Percentiles rank a stretch among this genome's conserved stretches.
Evolutionary conservation across 345 rosid species (phyloP).

Genomic region (Populus deltoides): DNA sequence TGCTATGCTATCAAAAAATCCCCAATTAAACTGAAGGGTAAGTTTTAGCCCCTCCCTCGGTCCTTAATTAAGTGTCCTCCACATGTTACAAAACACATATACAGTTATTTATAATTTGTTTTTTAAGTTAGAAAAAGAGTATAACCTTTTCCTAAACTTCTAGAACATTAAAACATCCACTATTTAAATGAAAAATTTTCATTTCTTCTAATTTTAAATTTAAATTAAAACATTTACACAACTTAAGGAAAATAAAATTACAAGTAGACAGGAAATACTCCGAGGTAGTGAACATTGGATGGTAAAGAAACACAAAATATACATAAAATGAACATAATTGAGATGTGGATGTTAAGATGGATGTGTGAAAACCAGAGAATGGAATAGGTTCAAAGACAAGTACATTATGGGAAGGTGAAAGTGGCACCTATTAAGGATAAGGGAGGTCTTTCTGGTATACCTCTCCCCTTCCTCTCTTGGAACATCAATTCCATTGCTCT

Average conservation of each 20-base stretch:
- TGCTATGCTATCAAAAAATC: neutral
- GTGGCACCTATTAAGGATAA: neutral
- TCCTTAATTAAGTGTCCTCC: neutral
- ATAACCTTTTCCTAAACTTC: neutral
- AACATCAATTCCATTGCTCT: neutral
- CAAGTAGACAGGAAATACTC: neutral
- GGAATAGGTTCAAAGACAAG: neutral
- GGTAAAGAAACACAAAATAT: neutral
- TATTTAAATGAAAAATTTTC: neutral
- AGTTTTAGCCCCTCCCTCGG: neutral
- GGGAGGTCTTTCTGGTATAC: neutral
- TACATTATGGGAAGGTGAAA: neutral
- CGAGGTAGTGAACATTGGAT: neutral
- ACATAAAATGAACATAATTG: neutral
- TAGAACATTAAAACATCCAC: neutral
- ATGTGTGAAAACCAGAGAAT: neutral
- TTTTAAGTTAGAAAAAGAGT: neutral
- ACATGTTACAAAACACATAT: neutral
- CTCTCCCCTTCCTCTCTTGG: neutral
- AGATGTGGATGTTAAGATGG: neutral
- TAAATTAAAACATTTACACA: neutral
- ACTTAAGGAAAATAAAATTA: neutral
- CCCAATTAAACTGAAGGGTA: neutral
- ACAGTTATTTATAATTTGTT: neutral
- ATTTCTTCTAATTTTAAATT: neutral